phyloP scores from a whole-genome alignment of 768 basidiomycete genomes.

The Leccinum rimulosum region DNA sequence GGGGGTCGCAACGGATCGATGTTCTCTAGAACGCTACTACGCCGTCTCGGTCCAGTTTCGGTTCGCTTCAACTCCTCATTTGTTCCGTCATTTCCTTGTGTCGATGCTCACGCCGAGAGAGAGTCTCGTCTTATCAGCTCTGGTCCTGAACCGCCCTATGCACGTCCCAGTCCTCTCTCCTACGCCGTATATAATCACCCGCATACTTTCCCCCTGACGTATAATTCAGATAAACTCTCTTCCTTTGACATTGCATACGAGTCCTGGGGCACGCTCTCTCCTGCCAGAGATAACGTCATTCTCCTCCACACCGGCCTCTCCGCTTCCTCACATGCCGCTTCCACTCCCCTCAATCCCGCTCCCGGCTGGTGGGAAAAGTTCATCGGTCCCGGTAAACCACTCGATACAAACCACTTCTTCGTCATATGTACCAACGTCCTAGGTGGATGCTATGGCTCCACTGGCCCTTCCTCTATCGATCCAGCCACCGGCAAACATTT shows the following conservation, averaged over 20 bases:
- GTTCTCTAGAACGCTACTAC: background rate
- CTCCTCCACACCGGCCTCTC: conserved; percentile 95
- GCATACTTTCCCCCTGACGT: conserved; percentile 62
- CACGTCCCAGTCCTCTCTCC: conserved; percentile 69
- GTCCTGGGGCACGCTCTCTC: conserved; percentile 91
- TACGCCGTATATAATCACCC: conserved; percentile 70
- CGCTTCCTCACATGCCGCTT: conserved; percentile 92
- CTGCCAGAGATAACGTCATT: conserved; percentile 79
- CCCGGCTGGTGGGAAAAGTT: conserved; percentile 99
- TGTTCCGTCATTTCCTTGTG: conserved; percentile 61
- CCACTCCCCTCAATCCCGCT: conserved; percentile 69
- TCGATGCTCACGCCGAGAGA: conserved; percentile 76
- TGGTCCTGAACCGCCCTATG: conserved; percentile 83
- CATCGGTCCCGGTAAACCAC: conserved; percentile 90
- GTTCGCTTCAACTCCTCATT: background rate
- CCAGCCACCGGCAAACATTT: conserved; percentile 67
- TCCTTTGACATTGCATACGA: conserved; percentile 92
- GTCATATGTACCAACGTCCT: conserved; percentile 95
- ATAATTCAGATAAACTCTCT: conserved; percentile 52
- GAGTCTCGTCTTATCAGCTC: conserved; percentile 53
- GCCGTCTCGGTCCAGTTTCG: background rate
- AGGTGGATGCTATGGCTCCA: conserved; percentile 97
- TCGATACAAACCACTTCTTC: conserved; percentile 92
- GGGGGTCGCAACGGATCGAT: conserved; percentile 1
- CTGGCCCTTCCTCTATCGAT: conserved; percentile 86